A percentile compares a stretch with the other conserved stretches of the same genome.
These are phyloP conservation scores for Suillus alpinus DNA, from an alignment of 768 basidiomycete genomes.

Conservation along the genomic window DNA sequence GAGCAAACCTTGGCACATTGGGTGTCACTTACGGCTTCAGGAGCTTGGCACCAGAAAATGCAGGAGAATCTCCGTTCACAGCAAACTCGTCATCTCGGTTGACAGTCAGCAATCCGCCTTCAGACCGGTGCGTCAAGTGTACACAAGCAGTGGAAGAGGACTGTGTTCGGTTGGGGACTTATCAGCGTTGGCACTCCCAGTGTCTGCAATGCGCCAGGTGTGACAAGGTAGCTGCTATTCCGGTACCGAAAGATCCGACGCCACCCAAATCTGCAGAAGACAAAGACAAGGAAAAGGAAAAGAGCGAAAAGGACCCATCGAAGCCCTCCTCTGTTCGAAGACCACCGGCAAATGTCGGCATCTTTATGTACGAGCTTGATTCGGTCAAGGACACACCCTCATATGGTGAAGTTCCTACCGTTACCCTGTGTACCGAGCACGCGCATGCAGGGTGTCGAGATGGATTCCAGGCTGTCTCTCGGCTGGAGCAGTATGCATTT, in stretches of 20 bases:
- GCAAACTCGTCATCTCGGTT: slow-evolving; percentile 41
- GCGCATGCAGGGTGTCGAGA: slow-evolving; percentile 59
- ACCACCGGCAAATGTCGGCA: slow-evolving; percentile 75
- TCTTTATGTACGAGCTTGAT: slow-evolving; percentile 77
- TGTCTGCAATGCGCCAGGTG: slow-evolving; percentile 87
- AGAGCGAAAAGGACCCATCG: slow-evolving; percentile 42
- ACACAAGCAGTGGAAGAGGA: slow-evolving; percentile 93
- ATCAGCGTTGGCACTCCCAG: slow-evolving; percentile 93
- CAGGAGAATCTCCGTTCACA: slow-evolving; percentile 81
- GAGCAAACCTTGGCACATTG: slow-evolving; percentile 73
- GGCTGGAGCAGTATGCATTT: slow-evolving; percentile 97
- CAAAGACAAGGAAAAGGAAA: slow-evolving; percentile 41
- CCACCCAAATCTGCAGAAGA: slow-evolving; percentile 52
- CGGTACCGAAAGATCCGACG: slow-evolving; percentile 52
- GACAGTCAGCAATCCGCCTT: slow-evolving; percentile 69
- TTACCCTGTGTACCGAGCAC: slow-evolving; percentile 79
- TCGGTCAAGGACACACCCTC: slow-evolving; percentile 64
- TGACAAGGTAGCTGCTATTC: slow-evolving; percentile 70
- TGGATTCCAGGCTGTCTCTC: slow-evolving; percentile 89
- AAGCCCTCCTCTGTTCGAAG: slow-evolving; percentile 66
- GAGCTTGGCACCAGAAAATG: slow-evolving; percentile 86
- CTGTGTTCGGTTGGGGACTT: slow-evolving; percentile 92
- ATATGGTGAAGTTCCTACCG: slow-evolving; percentile 70
- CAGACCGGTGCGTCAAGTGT: slow-evolving; percentile 90
- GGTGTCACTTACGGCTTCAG: slow-evolving; percentile 91